Percentiles rank a stretch among this genome's conserved stretches.
These are phyloP conservation scores for Apiospora saccharicola DNA, from an alignment of 2,329 filamentous ascomycete genomes.

Conservation along the genomic window DNA sequence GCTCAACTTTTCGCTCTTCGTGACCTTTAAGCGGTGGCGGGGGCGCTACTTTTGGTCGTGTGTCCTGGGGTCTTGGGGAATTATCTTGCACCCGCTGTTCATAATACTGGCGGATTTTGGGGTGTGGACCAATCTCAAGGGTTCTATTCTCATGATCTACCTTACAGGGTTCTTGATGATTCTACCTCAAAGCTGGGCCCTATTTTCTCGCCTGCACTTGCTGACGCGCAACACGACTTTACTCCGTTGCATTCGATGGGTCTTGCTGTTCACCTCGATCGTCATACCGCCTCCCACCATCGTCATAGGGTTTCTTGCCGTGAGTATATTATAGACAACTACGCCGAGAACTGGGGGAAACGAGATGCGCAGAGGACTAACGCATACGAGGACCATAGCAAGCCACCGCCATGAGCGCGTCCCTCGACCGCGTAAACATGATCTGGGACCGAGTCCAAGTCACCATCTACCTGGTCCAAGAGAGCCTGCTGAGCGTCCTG, in stretches of 20 bases:
- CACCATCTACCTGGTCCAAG: slow-evolving; percentile 43
- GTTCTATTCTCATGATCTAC: slow-evolving; percentile 40
- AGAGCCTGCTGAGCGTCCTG: slow-evolving; percentile 38
- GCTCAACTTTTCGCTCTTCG: slow-evolving; percentile 41
- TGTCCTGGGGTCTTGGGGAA: slow-evolving; percentile 39
- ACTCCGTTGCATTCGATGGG: background rate
- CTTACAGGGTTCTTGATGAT: slow-evolving; percentile 44
- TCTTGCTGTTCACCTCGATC: background rate
- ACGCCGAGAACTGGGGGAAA: background rate
- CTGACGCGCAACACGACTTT: background rate
- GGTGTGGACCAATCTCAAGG: slow-evolving; percentile 36
- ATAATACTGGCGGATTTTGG: slow-evolving; percentile 43
- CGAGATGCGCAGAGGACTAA: background rate
- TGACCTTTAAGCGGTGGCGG: slow-evolving; percentile 42
- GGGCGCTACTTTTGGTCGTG: slow-evolving; percentile 45
- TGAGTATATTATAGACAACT: background rate
- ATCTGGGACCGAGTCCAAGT: slow-evolving; percentile 43
- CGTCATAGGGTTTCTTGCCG: background rate
- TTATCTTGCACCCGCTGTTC: slow-evolving; percentile 41
- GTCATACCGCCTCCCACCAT: background rate
- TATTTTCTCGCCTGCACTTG: slow-evolving; percentile 43
- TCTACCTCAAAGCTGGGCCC: slow-evolving; percentile 41
- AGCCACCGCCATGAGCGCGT: slow-evolving; percentile 35
- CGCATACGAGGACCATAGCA: background rate
- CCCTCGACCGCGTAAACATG: slow-evolving; percentile 34